Conservation (phyloP, 352 stramenopile species). For the Plasmopara muralis region DNA sequence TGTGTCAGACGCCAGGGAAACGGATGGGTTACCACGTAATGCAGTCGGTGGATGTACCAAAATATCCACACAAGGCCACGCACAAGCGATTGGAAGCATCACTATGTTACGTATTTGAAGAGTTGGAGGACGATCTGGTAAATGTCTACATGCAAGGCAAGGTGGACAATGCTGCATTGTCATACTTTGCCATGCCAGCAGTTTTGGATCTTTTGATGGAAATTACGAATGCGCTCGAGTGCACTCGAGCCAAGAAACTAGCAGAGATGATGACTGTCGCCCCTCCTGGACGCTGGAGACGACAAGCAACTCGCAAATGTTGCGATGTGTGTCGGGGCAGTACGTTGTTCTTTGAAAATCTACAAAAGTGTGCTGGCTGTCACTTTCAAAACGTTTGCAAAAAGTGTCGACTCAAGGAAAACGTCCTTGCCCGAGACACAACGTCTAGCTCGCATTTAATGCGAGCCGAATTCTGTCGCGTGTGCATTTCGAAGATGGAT, state of each 20-base stretch:
- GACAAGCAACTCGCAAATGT: conserved; percentile 12
- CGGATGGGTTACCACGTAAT: conserved; percentile 39
- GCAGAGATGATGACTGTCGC: conserved; percentile 21
- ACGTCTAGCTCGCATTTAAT: conserved; percentile 15
- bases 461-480: conserved; percentile 26
- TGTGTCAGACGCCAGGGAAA: conserved; percentile 24
- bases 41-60: conserved; percentile 33
- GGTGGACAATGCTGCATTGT: conserved; percentile 16
- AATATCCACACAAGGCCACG: conserved; percentile 22
- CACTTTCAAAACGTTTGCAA: conserved; percentile 28
- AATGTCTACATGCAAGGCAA: conserved; percentile 34
- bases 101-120: conserved; percentile 36
- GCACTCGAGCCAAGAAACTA: conserved; percentile 30
- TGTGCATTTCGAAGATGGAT: conserved; percentile 29
- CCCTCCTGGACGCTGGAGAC: conserved; percentile 6
- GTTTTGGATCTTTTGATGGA: conserved; percentile 22
- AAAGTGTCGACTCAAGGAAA: conserved; percentile 30
- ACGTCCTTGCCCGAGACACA: conserved; percentile 21
- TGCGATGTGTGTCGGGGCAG: conserved; percentile 29
- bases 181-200: conserved; percentile 24
- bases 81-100: conserved; percentile 23
- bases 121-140: conserved; percentile 25
- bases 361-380: conserved; percentile 23
- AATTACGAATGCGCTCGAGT: conserved; percentile 24
- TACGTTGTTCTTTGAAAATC: conserved; percentile 24